These are phyloP conservation scores for Colletotrichum sp. DNA, from an alignment of 2,329 filamentous ascomycete genomes.

Conservation along the genomic window DNA sequence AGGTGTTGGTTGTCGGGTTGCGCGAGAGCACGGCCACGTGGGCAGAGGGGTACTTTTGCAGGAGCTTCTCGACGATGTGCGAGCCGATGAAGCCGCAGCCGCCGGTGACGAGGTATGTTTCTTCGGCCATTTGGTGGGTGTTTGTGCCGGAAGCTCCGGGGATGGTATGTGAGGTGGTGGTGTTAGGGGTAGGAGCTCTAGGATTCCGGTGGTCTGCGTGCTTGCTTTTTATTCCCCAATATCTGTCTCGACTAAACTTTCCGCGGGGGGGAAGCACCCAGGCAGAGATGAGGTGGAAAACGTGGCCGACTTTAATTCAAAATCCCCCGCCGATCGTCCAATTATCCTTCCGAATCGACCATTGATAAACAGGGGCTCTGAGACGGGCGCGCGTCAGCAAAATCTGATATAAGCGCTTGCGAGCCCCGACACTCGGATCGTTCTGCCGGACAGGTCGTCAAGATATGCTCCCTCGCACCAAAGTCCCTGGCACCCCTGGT, in stretches of 20 bases:
- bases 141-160: neutral
- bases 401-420: neutral
- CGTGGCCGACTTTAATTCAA: neutral
- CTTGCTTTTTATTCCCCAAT: neutral
- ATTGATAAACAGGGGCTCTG: neutral
- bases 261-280: fast-evolving
- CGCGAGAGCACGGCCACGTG: slow-evolving; percentile 55
- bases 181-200: neutral
- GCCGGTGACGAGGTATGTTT: slow-evolving; percentile 50
- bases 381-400: neutral
- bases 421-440: neutral
- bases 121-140: neutral
- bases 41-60: slow-evolving; percentile 24
- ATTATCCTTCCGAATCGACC: neutral
- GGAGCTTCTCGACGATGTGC: slow-evolving; percentile 57
- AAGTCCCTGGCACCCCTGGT: neutral
- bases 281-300: neutral
- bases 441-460: neutral
- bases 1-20: slow-evolving; percentile 49
- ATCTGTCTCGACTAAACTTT: neutral
- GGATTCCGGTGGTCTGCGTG: neutral
- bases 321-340: neutral
- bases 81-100: slow-evolving; percentile 61
- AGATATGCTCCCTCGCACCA: neutral
- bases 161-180: neutral